Conservation (phyloP, 306 rosid species). For the Abrus pulchellus region DNA sequence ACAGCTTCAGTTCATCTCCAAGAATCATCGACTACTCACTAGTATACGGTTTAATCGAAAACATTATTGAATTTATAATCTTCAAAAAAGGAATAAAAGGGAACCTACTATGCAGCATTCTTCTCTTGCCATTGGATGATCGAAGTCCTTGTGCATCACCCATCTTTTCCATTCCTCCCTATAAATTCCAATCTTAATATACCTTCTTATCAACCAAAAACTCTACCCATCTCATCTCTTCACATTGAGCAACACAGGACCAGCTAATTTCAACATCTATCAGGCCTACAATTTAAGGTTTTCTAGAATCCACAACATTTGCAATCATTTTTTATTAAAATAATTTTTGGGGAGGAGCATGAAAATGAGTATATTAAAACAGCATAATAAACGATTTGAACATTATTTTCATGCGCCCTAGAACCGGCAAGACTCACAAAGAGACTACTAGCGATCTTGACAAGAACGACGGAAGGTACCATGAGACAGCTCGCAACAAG, state of each 20-base stretch:
- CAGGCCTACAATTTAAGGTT: slow-evolving; percentile 20
- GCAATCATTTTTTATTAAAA: background rate
- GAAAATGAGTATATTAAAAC: slow-evolving; percentile 35
- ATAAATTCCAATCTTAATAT: slow-evolving; percentile 80
- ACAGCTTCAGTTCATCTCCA: slow-evolving; percentile 42
- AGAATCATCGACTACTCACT: slow-evolving; percentile 30
- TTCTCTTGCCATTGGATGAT: slow-evolving; percentile 70
- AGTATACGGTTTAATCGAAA: slow-evolving; percentile 36
- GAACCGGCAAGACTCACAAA: slow-evolving; percentile 97
- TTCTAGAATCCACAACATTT: slow-evolving; percentile 23
- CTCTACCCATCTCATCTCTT: slow-evolving; percentile 57
- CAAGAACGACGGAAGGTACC: slow-evolving; percentile 99
- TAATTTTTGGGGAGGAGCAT: background rate
- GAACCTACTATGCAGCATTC: slow-evolving; percentile 73
- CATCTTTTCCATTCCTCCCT: slow-evolving; percentile 91
- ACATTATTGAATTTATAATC: slow-evolving; percentile 39
- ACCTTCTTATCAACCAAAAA: slow-evolving; percentile 67
- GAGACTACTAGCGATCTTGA: slow-evolving; percentile 98
- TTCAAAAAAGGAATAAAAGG: slow-evolving; percentile 54
- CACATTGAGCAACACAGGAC: slow-evolving; percentile 46
- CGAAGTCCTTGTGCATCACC: slow-evolving; percentile 73
- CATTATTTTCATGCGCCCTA: slow-evolving; percentile 63
- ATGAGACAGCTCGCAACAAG: slow-evolving; percentile 88
- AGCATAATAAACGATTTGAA: slow-evolving; percentile 15
- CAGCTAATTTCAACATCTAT: slow-evolving; percentile 29